phyloP scores from a whole-genome alignment of 257 asterid species.

The Salvia rosmarinus region DNA sequence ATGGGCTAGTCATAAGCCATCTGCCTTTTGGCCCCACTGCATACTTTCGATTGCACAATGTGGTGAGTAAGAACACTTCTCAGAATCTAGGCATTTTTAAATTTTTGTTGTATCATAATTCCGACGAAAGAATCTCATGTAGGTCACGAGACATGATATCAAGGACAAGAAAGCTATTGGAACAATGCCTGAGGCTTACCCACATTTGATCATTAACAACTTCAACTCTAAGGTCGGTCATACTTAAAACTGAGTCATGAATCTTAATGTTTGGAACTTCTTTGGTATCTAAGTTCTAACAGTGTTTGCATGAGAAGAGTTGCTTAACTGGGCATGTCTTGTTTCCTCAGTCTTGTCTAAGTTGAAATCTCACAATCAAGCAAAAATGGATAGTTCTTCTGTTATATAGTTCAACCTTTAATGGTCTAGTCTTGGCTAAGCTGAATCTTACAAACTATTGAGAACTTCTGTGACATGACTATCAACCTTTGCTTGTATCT shows the following conservation, averaged over 20 bases:
- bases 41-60: conserved; percentile 86
- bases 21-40: conserved; percentile 97
- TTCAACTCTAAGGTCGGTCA: conserved; percentile 80
- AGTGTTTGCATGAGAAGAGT: conserved; percentile 4
- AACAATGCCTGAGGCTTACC: conserved; percentile 90
- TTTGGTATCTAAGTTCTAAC: background rate
- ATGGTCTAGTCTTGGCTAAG: background rate
- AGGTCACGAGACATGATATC: conserved; percentile 94
- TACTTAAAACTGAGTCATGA: background rate
- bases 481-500: background rate
- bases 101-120: conserved; percentile 13
- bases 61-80: conserved; percentile 59
- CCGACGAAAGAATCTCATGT: conserved; percentile 36
- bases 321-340: background rate
- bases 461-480: background rate
- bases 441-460: background rate
- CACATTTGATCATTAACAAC: conserved; percentile 81
- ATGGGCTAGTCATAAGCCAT: conserved; percentile 85
- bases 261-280: background rate
- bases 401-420: background rate
- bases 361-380: background rate
- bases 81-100: background rate
- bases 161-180: conserved; percentile 86
- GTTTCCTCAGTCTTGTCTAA: conserved; percentile 16
- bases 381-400: background rate